Conservation (phyloP, 768 basidiomycete genomes). For the Calvatia gigantea region DNA sequence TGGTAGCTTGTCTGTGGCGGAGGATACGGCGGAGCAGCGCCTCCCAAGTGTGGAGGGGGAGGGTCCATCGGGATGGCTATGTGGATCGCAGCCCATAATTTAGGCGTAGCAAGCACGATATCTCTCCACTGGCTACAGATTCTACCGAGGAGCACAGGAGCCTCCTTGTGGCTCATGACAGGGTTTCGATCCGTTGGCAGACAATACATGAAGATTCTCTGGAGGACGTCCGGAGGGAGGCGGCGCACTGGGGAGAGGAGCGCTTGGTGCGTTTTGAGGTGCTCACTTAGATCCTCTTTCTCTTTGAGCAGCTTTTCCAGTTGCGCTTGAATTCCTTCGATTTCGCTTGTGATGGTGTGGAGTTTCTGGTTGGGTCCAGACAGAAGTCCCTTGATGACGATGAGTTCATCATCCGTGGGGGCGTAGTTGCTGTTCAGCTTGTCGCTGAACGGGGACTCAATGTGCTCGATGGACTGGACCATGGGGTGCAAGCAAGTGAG, state of each 20-base stretch:
- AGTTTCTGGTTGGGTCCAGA: not conserved
- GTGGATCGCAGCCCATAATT: slow-evolving; percentile 17
- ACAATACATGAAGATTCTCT: slow-evolving; percentile 16
- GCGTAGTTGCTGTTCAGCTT: slow-evolving; percentile 8
- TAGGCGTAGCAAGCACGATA: slow-evolving; percentile 11
- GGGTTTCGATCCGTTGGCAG: slow-evolving; percentile 16
- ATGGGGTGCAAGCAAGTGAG: too few relatives aligned
- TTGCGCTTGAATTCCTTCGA: not conserved
- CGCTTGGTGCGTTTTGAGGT: not conserved
- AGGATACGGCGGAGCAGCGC: not conserved
- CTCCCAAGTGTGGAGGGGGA: too few relatives aligned
- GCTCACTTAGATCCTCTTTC: not conserved
- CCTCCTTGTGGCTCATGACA: slow-evolving; percentile 14
- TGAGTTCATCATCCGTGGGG: slow-evolving; percentile 2
- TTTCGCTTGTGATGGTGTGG: not conserved
- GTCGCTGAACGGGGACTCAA: too few relatives aligned
- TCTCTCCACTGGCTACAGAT: slow-evolving; percentile 17
- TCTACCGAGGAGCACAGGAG: slow-evolving; percentile 16
- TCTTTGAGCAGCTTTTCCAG: not conserved
- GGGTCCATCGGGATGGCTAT: slow-evolving; percentile 13
- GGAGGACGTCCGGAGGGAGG: slow-evolving; percentile 14
- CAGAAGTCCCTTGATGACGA: not conserved
- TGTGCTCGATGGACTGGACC: too few relatives aligned
- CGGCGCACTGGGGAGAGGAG: slow-evolving; percentile 15
- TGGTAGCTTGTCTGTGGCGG: not conserved